Percentiles rank a stretch among this genome's conserved stretches.
Conservation (phyloP, 257 asterid genomes). For the Gentiana dahurica region DNA sequence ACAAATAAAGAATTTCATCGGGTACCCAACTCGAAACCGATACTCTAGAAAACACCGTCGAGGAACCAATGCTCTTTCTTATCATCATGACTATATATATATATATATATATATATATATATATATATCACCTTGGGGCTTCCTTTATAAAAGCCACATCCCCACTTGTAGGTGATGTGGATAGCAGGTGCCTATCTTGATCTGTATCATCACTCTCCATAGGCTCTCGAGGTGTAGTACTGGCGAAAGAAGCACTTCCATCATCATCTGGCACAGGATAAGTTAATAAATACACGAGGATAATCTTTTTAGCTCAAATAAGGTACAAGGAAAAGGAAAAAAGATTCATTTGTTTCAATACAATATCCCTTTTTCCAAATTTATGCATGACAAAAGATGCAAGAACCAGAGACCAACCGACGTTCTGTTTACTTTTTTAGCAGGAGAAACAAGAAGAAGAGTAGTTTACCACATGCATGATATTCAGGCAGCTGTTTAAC, state of each 20-base stretch:
- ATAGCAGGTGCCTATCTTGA: conserved; percentile 31
- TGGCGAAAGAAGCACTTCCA: conserved; percentile 24
- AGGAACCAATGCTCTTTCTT: conserved; percentile 1
- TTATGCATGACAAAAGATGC: too few species aligned
- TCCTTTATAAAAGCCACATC: conserved; percentile 40
- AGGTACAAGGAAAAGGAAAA: background rate
- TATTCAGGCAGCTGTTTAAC: conserved; percentile 48
- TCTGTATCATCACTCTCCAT: conserved; percentile 39
- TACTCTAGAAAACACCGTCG: conserved; percentile 6
- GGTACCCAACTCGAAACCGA: background rate
- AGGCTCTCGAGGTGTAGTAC: conserved; percentile 20
- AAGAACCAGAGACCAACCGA: background rate
- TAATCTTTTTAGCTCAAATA: background rate
- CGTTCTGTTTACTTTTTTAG: background rate
- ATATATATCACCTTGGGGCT: conserved; percentile 16
- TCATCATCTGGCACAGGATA: conserved; percentile 25
- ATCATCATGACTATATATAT: background rate
- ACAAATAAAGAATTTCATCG: conserved; percentile 14
- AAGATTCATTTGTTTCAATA: too few species aligned
- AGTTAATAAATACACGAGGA: background rate
- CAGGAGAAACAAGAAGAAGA: background rate
- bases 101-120: background rate
- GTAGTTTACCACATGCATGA: conserved; percentile 25
- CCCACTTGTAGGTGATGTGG: conserved; percentile 16
- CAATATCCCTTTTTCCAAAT: too few species aligned